Conservation (phyloP, 2,329 filamentous ascomycete genomes). For the Pezizomycotina sp. region DNA sequence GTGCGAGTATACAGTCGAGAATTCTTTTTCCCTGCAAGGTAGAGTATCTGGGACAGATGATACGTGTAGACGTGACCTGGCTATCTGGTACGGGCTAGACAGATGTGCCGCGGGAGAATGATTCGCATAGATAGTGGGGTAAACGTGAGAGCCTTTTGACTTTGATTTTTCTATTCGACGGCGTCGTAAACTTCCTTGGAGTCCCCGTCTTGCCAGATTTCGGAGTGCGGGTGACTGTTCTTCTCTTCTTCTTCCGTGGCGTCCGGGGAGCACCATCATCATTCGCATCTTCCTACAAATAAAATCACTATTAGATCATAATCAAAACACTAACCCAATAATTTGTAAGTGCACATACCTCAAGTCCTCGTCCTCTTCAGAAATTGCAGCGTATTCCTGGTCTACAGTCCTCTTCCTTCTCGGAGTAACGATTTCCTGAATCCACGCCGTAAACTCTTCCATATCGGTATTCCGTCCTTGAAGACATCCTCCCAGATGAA, state of each 20-base stretch:
- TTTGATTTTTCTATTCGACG: conserved; percentile 40
- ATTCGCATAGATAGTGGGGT: conserved; percentile 83
- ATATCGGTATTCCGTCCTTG: conserved; percentile 48
- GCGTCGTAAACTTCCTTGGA: conserved; percentile 42
- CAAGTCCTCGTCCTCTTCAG: conserved; percentile 27
- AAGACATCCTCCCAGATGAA: conserved; percentile 85
- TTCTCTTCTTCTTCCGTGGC: conserved; percentile 27
- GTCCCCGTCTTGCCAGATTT: conserved; percentile 27
- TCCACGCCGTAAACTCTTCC: conserved; percentile 45
- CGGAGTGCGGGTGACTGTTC: conserved; percentile 21
- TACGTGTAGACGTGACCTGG: conserved; percentile 76
- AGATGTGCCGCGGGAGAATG: conserved; percentile 54
- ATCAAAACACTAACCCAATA: no score
- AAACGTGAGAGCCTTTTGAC: conserved; percentile 86
- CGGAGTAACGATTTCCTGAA: conserved; percentile 41
- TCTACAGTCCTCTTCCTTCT: conserved; percentile 39
- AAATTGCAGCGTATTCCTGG: conserved; percentile 24
- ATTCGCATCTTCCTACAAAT: conserved; percentile 25
- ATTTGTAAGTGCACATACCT: no score
- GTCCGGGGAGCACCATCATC: conserved; percentile 29
- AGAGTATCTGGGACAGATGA: conserved; percentile 79
- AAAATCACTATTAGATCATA: no score
- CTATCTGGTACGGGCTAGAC: conserved; percentile 78
- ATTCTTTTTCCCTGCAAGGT: conserved; percentile 83
- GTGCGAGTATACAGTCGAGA: conserved; percentile 79